Conservation (phyloP, 2,329 filamentous ascomycete genomes). For the Ascochyta lentis region DNA sequence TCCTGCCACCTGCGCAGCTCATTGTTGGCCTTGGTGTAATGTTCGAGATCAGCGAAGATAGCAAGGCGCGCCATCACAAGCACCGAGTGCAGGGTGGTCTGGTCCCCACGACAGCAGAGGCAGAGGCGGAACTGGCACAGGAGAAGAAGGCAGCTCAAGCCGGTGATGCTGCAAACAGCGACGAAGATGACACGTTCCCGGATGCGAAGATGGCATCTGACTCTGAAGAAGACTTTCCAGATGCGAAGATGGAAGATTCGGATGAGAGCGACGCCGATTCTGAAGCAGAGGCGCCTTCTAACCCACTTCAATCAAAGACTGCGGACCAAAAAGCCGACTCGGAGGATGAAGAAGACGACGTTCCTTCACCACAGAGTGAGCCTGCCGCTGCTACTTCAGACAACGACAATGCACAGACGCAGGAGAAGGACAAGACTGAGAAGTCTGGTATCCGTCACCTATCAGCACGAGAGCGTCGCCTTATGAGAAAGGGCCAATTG, state of each 20-base stretch:
- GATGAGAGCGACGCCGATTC: conserved; percentile 49
- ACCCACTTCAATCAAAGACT: conserved; percentile 49
- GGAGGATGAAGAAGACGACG: conserved; percentile 30
- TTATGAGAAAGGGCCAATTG: conserved; percentile 47
- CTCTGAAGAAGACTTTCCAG: conserved; percentile 56
- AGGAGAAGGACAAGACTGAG: conserved; percentile 18
- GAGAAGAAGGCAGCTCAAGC: conserved; percentile 25
- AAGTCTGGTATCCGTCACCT: conserved; percentile 42
- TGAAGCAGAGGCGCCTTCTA: conserved; percentile 39
- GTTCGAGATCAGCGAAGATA: conserved; percentile 89
- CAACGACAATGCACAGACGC: conserved; percentile 8
- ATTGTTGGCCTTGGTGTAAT: conserved; percentile 86
- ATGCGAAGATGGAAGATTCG: conserved; percentile 46
- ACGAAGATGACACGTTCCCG: conserved; percentile 56
- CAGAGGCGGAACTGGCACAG: conserved; percentile 24
- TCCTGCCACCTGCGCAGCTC: conserved; percentile 83
- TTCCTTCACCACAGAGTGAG: conserved; percentile 18
- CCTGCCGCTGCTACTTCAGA: neutral
- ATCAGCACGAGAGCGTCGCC: conserved; percentile 48
- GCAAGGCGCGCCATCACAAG: conserved; percentile 79
- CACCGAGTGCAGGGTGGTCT: conserved; percentile 64
- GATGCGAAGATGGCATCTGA: conserved; percentile 50
- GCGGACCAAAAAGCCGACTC: conserved; percentile 21
- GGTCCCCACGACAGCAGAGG: conserved; percentile 28
- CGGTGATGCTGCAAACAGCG: conserved; percentile 35